Base-by-base conservation (phyloP, 2,329 filamentous ascomycete species). In the Laburnicola sp. region DNA sequence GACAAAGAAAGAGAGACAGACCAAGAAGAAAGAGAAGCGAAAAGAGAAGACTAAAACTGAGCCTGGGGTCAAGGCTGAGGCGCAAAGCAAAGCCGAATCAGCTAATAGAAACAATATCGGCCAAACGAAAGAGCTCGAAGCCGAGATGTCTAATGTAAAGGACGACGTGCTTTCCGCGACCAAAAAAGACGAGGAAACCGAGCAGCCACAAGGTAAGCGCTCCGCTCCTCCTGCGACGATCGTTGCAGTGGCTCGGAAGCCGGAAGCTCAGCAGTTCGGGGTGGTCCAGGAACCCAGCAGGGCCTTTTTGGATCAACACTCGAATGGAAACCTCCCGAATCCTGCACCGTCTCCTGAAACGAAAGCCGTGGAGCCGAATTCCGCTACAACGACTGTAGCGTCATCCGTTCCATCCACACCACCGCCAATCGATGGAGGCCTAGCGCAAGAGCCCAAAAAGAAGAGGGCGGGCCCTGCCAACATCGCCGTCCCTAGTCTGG, bases 21-120 rank as follows among this genome's bases (percentile, higher is more conserved):
- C 66, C 23, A 73, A 70, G 57, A 73, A 72, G 51, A 75, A 74
- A 47, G 66, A 68, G 16, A 63, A 61, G 39, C 64, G 58, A 50
- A 70, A 60, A 28, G 57, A 53, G 37, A 63, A 62, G 28, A n/a
- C n/a, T n/a, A 9, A 23, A n/a, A 8, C 11, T 11, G 5, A 4
- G 36, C 16, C 36, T 23, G 4, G 11, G 4, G 56, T 49, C 10
- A 62, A 62, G 43, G 45, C 50, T 3, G 54, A 58, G 9, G 58
- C 57, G 21, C 27, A 35, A 39, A 26, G 38, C 23, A 45, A 53
- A 11, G 42, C 34, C 32, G 45, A 49, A 2, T 45, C 38, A n/a
- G 30, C 6, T 27, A 38, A 22, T 48, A 10, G n/a, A 28, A 7
- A 27, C 2, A 30, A 38, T n/a, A 21, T 23, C n/a, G 26, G 7